Base-by-base conservation (phyloP, 495 filamentous ascomycete species). In the Hypoxylon lienhwacheense region DNA sequence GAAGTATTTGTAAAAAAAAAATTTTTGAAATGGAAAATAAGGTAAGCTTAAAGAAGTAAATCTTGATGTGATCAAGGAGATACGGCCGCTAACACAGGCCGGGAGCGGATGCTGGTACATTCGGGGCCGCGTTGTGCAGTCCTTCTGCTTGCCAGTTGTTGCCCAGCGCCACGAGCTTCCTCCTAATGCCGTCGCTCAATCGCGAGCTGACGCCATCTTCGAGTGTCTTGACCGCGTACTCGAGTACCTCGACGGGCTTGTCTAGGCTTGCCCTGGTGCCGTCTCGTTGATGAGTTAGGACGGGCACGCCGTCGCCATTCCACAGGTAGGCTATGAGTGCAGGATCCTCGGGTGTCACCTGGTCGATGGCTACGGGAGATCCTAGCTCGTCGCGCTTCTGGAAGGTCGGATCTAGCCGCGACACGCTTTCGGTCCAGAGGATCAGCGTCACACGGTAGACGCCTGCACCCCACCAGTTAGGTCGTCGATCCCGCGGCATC, bases 391-490 rank as follows among this genome's bases (percentile, higher is more conserved):
- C 63, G 7, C 60, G 57, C 21, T 61, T 47, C 46, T 70, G 66
- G 62, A 69, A 66, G 54, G 57, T 65, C 19, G 70, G 62, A 32
- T 70, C 65, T 4, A 68, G 34, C 14, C 66, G 65, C 0, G 65
- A 59, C 6, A 74, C 52, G 67, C 70, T 74, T 39, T 73, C 72
- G 1, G 64, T 61, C 78, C 79, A 82, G 5, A 82, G 59, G 47
- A 80, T 70, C 24, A 81, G 63, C 5, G 70, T 71, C 1, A 71
- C 78, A 7, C 80, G 73, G 64, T 82, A 82, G 34, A 82, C 55
- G 15, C 75, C 80, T 2, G 68, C 70, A 17, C 77, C 59, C 76
- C 79, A 82, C 81, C 81, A 84, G 15, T 58, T 69, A 0, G 81
- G 81, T 3, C 74, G 69, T 5, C 68, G 58, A 21, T 73, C 64